Percentiles rank a stretch among this genome's conserved stretches.
Evolutionary conservation across 371 early-diverging fungal genomes (phyloP).

Genomic region (Mucor ambiguus): DNA sequence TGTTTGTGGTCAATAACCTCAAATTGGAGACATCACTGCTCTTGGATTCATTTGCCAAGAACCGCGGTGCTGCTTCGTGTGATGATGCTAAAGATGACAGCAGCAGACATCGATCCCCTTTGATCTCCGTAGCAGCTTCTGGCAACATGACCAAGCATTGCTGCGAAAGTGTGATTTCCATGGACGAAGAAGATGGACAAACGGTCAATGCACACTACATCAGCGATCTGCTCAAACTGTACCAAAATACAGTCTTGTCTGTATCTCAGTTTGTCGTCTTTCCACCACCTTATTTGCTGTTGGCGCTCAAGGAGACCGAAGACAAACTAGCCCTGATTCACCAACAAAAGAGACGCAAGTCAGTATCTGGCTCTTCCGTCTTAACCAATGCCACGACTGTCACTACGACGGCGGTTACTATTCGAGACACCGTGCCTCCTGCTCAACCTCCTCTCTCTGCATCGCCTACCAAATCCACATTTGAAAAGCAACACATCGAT

Average conservation of each 20-base stretch:
- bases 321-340: constrained; percentile 34
- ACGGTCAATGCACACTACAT: constrained; percentile 21
- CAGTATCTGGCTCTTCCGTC: constrained; percentile 13
- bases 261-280: constrained; percentile 85
- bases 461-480: constrained; percentile 31
- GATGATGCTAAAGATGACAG: no score
- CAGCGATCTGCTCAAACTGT: constrained; percentile 45
- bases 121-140: background rate
- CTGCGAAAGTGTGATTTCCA: background rate
- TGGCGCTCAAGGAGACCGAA: constrained; percentile 68
- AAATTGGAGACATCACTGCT: constrained; percentile 85
- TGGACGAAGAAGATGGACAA: constrained; percentile 17
- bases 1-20: constrained; percentile 83
- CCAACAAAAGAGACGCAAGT: constrained; percentile 23
- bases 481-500: constrained; percentile 25
- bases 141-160: background rate
- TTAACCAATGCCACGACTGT: constrained; percentile 4
- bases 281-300: constrained; percentile 83
- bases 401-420: background rate
- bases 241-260: constrained; percentile 75
- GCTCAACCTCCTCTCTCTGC: background rate
- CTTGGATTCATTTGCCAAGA: constrained; percentile 52
- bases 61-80: constrained; percentile 25
- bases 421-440: constrained; percentile 1
- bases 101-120: constrained; percentile 16